Conservation (phyloP, 1,139 yeast species). For the Zygosaccharomyces pseudobailii region DNA sequence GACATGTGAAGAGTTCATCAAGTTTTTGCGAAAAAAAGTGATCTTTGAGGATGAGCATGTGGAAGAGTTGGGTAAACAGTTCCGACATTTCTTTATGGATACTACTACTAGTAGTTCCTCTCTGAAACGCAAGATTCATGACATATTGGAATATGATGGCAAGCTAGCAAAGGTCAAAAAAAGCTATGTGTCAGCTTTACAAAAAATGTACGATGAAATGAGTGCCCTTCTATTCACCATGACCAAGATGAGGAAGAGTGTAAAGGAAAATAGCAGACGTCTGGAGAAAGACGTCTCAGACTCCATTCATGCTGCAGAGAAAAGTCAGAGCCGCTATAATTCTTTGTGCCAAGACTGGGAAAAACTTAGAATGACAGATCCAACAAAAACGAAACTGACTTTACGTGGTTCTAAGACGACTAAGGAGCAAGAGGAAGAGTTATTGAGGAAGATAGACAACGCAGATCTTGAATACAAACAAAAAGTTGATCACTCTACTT, state of each 20-base stretch:
- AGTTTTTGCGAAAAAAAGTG: conserved; percentile 74
- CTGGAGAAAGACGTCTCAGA: conserved; percentile 82
- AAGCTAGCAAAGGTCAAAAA: conserved; percentile 65
- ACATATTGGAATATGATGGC: conserved; percentile 73
- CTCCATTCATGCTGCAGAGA: conserved; percentile 77
- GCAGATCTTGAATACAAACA: conserved; percentile 85
- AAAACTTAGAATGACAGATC: conserved; percentile 73
- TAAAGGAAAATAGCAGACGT: conserved; percentile 77
- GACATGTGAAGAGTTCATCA: conserved; percentile 80
- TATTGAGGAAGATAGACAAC: conserved; percentile 69
- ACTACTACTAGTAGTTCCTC: conserved; percentile 50
- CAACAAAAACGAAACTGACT: conserved; percentile 73
- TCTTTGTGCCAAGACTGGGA: conserved; percentile 85
- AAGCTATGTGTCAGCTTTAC: conserved; percentile 73
- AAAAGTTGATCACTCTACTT: conserved; percentile 68
- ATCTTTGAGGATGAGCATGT: conserved; percentile 75
- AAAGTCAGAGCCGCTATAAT: conserved; percentile 78
- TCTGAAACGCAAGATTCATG: conserved; percentile 60
- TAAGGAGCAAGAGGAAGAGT: conserved; percentile 89
- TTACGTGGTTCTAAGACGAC: conserved; percentile 71
- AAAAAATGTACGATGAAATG: conserved; percentile 82
- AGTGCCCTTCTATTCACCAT: conserved; percentile 66
- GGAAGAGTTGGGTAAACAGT: conserved; percentile 60
- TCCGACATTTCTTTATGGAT: conserved; percentile 42
- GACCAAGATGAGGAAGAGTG: conserved; percentile 62